phyloP scores from a whole-genome alignment of 2,329 filamentous ascomycete genomes.

The Ophiostoma ulmi region DNA sequence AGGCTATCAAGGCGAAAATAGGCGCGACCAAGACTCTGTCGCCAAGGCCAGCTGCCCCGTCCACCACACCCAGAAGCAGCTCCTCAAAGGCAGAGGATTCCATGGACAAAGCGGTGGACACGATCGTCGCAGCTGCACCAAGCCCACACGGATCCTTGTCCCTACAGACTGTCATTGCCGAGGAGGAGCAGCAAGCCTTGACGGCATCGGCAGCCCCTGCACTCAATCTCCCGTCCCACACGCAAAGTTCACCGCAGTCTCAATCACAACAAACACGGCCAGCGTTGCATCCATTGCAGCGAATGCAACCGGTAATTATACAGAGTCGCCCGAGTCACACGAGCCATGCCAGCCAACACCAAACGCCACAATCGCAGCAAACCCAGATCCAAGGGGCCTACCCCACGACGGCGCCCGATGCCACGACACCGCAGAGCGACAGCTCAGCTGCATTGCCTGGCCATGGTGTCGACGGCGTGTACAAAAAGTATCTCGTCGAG shows the following conservation, averaged over 20 bases:
- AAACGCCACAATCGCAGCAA: neutral
- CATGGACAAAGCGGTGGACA: neutral
- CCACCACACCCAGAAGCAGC: neutral
- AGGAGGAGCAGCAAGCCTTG: neutral
- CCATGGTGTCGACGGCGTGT: neutral
- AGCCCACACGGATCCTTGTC: neutral
- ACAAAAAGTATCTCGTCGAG: conserved; percentile 1
- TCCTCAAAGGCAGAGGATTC: neutral
- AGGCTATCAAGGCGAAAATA: neutral
- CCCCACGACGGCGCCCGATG: neutral
- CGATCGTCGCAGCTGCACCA: neutral
- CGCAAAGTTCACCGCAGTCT: neutral
- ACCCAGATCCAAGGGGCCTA: neutral
- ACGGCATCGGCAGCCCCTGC: neutral
- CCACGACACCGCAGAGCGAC: neutral
- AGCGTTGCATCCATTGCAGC: neutral
- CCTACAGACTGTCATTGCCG: neutral
- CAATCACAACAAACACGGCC: neutral
- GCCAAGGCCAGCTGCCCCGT: neutral
- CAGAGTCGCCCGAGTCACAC: neutral
- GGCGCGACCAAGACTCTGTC: neutral
- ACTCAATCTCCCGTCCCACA: neutral
- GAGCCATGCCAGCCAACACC: neutral
- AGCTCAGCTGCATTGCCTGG: neutral
- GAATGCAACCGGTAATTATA: neutral